Conservation (phyloP, 345 rosid genomes). For the Boechera divaricarpa region DNA sequence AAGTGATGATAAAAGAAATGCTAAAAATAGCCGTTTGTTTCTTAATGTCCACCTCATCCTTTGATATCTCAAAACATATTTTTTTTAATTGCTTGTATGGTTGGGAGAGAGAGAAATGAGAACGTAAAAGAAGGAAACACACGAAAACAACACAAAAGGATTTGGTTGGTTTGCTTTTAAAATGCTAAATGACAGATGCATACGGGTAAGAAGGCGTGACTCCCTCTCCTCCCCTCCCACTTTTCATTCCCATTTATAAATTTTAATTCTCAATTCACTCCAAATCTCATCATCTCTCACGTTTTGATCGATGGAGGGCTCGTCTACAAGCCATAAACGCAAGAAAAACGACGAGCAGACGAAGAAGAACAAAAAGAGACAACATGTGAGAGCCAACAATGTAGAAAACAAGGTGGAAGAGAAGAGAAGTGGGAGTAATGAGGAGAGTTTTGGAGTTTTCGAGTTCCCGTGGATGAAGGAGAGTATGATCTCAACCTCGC, state of each 20-base stretch:
- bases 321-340: conserved; percentile 35
- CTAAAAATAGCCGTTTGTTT: conserved; percentile 30
- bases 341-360: conserved; percentile 19
- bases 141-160: conserved; percentile 41
- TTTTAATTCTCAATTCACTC: conserved; percentile 11
- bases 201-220: conserved; percentile 48
- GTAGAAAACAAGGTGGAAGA: conserved; percentile 16
- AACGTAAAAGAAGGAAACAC: conserved; percentile 42
- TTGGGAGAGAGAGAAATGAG: conserved; percentile 9
- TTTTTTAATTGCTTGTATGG: conserved; percentile 27
- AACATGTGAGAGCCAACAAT: conserved; percentile 39
- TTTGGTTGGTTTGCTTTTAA: conserved; percentile 36
- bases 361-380: conserved; percentile 39
- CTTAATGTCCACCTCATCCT: conserved; percentile 21
- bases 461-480: conserved; percentile 74
- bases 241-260: conserved; percentile 11
- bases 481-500: conserved; percentile 55
- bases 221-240: conserved; percentile 39
- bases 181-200: conserved; percentile 38
- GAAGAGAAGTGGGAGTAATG: conserved; percentile 22
- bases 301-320: conserved; percentile 26
- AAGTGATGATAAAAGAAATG: not conserved
- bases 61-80: conserved; percentile 8
- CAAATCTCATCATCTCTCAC: conserved; percentile 19
- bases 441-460: conserved; percentile 52